Evolutionary conservation across 495 filamentous ascomycete species (phyloP).

Genomic region (Schizothecium vesticola): DNA sequence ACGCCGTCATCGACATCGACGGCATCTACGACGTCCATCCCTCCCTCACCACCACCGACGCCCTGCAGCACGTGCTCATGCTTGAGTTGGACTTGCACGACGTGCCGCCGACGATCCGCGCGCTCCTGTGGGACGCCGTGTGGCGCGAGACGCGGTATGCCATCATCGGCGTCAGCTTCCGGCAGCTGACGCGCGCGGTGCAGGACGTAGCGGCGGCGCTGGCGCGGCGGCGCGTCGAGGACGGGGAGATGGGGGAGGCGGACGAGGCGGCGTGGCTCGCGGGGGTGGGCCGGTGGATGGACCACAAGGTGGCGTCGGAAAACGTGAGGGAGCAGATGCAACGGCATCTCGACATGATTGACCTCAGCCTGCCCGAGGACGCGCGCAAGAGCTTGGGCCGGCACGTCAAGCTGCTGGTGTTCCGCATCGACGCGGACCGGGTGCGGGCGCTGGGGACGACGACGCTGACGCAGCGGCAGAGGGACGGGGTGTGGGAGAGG

Average conservation of each 20-base stretch:
- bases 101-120: slow-evolving; percentile 9
- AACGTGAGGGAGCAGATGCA: slow-evolving; percentile 13
- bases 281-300: slow-evolving; percentile 6
- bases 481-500: slow-evolving; percentile 1
- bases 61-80: slow-evolving; percentile 12
- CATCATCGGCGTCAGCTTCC: slow-evolving; percentile 11
- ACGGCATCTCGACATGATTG: slow-evolving; percentile 17
- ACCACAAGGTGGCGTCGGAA: slow-evolving; percentile 10
- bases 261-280: slow-evolving; percentile 10
- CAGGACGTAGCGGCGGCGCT: background rate
- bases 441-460: background rate
- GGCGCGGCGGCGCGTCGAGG: background rate
- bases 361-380: slow-evolving; percentile 10
- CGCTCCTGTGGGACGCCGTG: slow-evolving; percentile 16
- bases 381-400: background rate
- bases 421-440: slow-evolving; percentile 3
- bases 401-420: slow-evolving; percentile 11
- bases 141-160: slow-evolving; percentile 18
- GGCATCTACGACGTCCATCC: slow-evolving; percentile 20
- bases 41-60: slow-evolving; percentile 18
- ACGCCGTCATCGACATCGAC: slow-evolving; percentile 13
- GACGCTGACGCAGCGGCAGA: slow-evolving; percentile 10
- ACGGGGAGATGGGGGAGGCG: background rate
- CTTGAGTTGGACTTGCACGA: slow-evolving; percentile 10
- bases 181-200: background rate